Conservation (phyloP, 2,329 filamentous ascomycete species). For the Aspergillus ochraceus region DNA sequence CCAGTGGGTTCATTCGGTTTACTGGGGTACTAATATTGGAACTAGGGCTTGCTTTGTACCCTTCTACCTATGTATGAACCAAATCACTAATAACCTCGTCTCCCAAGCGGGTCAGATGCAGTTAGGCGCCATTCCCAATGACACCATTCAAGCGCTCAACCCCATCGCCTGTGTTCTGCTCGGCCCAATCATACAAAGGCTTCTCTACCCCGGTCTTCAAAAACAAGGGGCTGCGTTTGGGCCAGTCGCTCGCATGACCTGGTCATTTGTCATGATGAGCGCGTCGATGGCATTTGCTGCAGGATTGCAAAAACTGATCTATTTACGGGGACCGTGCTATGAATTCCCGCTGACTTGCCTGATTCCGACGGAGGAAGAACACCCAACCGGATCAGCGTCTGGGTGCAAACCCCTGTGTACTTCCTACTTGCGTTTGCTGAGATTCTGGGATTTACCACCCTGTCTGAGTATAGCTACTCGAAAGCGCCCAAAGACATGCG, state of each 20-base stretch:
- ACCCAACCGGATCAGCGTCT: slow-evolving; percentile 3
- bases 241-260: not conserved
- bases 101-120: slow-evolving; percentile 4
- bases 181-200: slow-evolving; percentile 1
- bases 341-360: not conserved
- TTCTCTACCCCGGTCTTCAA: slow-evolving; percentile 1
- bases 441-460: slow-evolving; percentile 1
- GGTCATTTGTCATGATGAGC: not conserved
- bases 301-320: slow-evolving; percentile 4
- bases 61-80: slow-evolving; percentile 2
- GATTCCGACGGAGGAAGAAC: not conserved
- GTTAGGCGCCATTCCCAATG: not conserved
- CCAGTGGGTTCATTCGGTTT: not conserved
- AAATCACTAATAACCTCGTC: slow-evolving; percentile 5
- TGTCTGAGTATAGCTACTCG: slow-evolving; percentile 3
- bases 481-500: slow-evolving; percentile 5
- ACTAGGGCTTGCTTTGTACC: slow-evolving; percentile 1
- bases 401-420: slow-evolving; percentile 3
- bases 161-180: slow-evolving; percentile 4
- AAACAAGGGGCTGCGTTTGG: not conserved
- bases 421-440: not conserved
- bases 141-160: slow-evolving; percentile 2
- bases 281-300: slow-evolving; percentile 1
- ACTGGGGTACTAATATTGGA: not conserved
- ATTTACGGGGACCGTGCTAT: slow-evolving; percentile 1